Base-by-base conservation (phyloP, 768 basidiomycete species). In the Hypholoma fasciculare region DNA sequence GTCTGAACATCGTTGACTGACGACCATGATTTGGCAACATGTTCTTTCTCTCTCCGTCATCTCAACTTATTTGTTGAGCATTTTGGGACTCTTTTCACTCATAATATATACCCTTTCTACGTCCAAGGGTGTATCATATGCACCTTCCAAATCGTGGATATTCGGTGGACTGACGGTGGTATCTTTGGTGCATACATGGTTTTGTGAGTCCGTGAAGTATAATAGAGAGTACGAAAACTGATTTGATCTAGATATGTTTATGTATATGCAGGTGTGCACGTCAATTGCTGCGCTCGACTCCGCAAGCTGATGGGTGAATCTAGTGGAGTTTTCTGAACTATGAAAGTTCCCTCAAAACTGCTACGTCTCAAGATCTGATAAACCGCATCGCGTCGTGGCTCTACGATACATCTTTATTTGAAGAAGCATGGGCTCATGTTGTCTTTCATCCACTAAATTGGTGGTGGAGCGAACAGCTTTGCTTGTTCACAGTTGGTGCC, bases 401-500 rank as follows among this genome's bases (percentile, higher is more conserved):
- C 1, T 51, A 71, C 16, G 56, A 81, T 19, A 87, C 86, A 0
- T 72, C 73, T 0, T 73, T 88, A 0, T 89, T 90, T 61, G 81
- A 86, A 65, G 79, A 88, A 69, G 86, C 86, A 8, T 79, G 78
- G 78, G 67, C 68, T 12, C 61, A 69, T 37, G 78, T 78, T 7
- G 83, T 79, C 64, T 73, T 67, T 19, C 76, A 77, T 30, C 70
- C 75, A 0, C 57, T 77, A 44, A 82, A 81, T 49, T 89, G 86
- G 86, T 89, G 86, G 87, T 87, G 86, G 84, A 83, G 82, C 61
- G 81, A 86, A 67, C 84, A 87, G 64, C 68, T 87, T 13, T 87
- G 84, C 65, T 63, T 84, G 19, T 87, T 78, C 71, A 86, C 86
- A 4, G 80, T 77, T 6, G 83, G 84, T 1, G 72, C 78, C 14